A percentile compares a stretch with the other conserved stretches of the same genome.
Conservation (phyloP, 2,329 filamentous ascomycete species). For the Penicillium glabrum region DNA sequence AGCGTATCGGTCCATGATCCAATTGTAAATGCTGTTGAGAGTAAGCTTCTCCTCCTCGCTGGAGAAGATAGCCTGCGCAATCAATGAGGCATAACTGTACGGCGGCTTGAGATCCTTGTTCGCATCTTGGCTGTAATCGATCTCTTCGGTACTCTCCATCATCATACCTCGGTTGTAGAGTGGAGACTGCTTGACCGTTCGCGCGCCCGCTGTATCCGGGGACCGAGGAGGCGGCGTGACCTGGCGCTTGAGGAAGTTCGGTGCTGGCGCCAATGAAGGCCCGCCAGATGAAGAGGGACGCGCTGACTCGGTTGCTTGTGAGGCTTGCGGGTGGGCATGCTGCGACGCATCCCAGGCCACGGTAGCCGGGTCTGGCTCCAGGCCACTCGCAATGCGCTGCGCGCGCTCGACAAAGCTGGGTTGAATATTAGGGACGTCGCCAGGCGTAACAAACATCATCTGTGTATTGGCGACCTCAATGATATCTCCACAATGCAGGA, state of each 20-base stretch:
- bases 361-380: conserved; percentile 34
- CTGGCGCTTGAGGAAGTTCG: conserved; percentile 45
- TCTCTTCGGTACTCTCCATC: conserved; percentile 55
- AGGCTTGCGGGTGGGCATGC: conserved; percentile 38
- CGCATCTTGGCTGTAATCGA: conserved; percentile 68
- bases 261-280: conserved; percentile 43
- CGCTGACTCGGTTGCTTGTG: conserved; percentile 21
- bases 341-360: conserved; percentile 37
- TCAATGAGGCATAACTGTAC: conserved; percentile 95
- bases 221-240: conserved; percentile 42
- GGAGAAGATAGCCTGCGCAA: conserved; percentile 90
- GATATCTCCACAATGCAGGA: conserved; percentile 81
- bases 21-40: conserved; percentile 87
- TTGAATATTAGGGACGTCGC: conserved; percentile 68
- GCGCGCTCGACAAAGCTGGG: conserved; percentile 69
- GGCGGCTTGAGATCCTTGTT: conserved; percentile 92
- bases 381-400: conserved; percentile 43
- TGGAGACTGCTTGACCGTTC: conserved; percentile 47
- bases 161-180: conserved; percentile 52
- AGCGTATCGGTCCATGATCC: conserved; percentile 86
- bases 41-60: conserved; percentile 86
- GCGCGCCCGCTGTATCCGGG: conserved; percentile 40
- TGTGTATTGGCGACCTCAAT: conserved; percentile 90
- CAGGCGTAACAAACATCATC: conserved; percentile 98
- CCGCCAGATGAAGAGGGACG: conserved; percentile 27